These are phyloP conservation scores for Carex cristatella DNA, from an alignment of 176 grass and related monocot genomes.

Conservation along the genomic window DNA sequence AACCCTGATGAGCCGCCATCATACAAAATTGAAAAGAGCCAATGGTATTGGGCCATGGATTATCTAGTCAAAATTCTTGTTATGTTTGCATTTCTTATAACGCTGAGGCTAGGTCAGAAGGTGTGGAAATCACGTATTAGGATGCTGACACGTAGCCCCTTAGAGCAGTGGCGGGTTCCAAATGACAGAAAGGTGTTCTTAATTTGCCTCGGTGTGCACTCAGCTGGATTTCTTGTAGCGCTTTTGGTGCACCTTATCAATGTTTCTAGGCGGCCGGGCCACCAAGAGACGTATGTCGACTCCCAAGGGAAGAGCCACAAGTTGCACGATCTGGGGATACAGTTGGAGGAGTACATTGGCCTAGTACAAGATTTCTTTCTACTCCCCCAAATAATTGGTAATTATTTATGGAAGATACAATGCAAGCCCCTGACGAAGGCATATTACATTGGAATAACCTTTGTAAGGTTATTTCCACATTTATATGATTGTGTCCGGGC, in stretches of 20 bases:
- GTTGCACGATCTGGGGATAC: conserved; percentile 72
- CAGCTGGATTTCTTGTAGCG: conserved; percentile 46
- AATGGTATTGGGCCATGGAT: conserved; percentile 62
- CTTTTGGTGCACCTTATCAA: conserved; percentile 45
- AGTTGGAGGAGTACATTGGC: conserved; percentile 71
- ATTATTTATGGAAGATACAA: conserved; percentile 73
- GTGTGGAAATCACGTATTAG: conserved; percentile 82
- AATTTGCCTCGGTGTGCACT: conserved; percentile 40
- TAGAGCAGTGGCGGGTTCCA: conserved; percentile 66
- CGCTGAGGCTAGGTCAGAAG: conserved; percentile 72
- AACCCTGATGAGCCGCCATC: conserved; percentile 24
- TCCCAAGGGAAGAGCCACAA: conserved; percentile 53
- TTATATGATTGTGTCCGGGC: conserved; percentile 72
- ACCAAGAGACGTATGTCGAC: conserved; percentile 53
- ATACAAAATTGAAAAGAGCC: conserved; percentile 56
- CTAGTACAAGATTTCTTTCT: conserved; percentile 76
- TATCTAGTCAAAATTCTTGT: conserved; percentile 79
- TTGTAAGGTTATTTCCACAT: conserved; percentile 72
- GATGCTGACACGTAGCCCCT: conserved; percentile 56
- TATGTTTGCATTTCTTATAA: conserved; percentile 60
- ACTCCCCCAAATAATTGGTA: conserved; percentile 74
- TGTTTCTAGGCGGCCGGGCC: conserved; percentile 42
- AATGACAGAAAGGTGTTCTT: conserved; percentile 59
- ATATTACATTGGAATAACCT: conserved; percentile 70
- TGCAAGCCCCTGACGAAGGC: conserved; percentile 66